Base-by-base conservation (phyloP, 2,329 filamentous ascomycete species). In the Fusarium buxicola region DNA sequence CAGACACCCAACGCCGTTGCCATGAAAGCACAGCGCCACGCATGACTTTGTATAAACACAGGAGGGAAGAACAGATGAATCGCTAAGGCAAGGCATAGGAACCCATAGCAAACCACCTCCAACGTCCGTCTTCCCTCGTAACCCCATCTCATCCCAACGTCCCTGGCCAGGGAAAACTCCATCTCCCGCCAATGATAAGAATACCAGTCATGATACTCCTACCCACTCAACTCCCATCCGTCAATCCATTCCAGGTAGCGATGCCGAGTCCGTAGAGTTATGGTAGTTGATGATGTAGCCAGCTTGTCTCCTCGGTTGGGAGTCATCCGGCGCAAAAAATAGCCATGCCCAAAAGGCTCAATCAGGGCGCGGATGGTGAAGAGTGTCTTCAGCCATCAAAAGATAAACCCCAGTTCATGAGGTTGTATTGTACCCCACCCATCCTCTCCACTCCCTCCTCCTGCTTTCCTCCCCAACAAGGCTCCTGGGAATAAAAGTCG, bases 1-100 rank as follows among this genome's bases (percentile, higher is more conserved):
- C 64, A 63, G 67, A 72, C 60, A 74, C 70, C 67, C 64, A 72
- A 74, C 74, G 68, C 74, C 74, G 56, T 67, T 76, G 72, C 73
- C 68, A 73, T 75, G 70, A 73, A 65, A 72, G 59, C 68, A 69
- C 59, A 68, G 57, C 64, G 62, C 69, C 61, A 60, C 55, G 45
- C 55, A 60, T 63, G 36, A 58, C 44, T 38, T 53, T 44, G 49
- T 38, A 60, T 60, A 65, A 68, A 60, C 43, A 48, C 57, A 68
- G 49, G 57, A 63, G 39, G 41, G 46, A 60, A 65, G 35, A 62
- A 71, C 64, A 66, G 60, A 60, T 63, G 55, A 54, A 69, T 67
- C 67, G 64, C 52, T 58, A 65, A 57, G 57, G 60, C 52, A 66
- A 58, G 54, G 49, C 61, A 55, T 47, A 45, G 47, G 48, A 53